A percentile compares a stretch with the other conserved stretches of the same genome.
phyloP scores from a whole-genome alignment of 495 filamentous ascomycete species.

The Aspergillus panamensis region DNA sequence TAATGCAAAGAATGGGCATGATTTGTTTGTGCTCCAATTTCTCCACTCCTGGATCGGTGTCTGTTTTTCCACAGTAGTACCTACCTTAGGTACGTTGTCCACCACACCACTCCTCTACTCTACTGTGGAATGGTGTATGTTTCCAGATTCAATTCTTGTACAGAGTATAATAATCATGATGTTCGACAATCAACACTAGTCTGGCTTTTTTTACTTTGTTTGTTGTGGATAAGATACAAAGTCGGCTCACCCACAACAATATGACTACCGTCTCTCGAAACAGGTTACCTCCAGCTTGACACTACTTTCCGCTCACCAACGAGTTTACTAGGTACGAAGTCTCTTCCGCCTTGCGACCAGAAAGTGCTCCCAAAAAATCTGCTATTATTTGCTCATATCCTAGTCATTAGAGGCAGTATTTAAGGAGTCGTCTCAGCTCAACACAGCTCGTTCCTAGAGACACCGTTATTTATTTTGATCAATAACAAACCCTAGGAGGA shows the following conservation, averaged over 20 bases:
- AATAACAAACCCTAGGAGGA: too few relatives aligned
- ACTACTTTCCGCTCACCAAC: background rate
- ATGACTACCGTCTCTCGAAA: too few relatives aligned
- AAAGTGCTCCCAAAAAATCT: background rate
- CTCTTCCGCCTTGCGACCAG: background rate
- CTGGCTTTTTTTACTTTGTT: background rate
- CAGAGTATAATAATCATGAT: background rate
- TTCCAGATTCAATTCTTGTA: background rate
- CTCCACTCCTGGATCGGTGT: background rate
- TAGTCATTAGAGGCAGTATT: background rate
- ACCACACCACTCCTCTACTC: background rate
- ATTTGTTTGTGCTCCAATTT: background rate
- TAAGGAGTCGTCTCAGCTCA: background rate
- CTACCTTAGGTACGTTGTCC: too few relatives aligned
- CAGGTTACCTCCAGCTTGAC: too few relatives aligned
- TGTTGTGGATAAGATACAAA: background rate
- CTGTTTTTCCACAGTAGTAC: background rate
- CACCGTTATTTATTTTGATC: slow-evolving; percentile 1
- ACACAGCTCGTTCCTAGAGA: slow-evolving; percentile 18
- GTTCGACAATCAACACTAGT: background rate
- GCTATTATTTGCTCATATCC: slow-evolving; percentile 9
- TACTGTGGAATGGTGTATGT: background rate
- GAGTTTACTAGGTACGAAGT: background rate
- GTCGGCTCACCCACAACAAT: background rate
- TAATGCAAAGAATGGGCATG: background rate